Evolutionary conservation across 805 yeast genomes (phyloP).

Genomic region (Cyberlindnera euphorbiiphila): DNA sequence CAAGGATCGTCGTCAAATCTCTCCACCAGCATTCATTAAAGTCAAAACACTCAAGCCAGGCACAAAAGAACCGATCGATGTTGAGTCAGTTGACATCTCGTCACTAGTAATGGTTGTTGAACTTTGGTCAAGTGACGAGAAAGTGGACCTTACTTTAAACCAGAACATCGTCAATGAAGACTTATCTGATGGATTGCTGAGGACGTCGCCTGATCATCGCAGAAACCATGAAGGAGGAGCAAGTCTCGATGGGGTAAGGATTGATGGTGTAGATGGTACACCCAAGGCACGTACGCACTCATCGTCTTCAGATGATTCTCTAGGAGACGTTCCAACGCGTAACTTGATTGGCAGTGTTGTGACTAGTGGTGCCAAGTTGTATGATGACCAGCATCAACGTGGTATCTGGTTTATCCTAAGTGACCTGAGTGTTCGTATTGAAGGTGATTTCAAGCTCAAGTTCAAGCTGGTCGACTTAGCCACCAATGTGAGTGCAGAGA

Average conservation of each 20-base stretch:
- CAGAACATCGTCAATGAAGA: constrained; percentile 14
- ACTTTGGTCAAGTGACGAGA: constrained; percentile 36
- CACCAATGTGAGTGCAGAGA: constrained; percentile 12
- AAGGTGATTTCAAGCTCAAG: constrained; percentile 38
- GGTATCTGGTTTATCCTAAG: constrained; percentile 43
- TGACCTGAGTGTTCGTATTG: constrained; percentile 39
- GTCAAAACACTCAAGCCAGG: constrained; percentile 19
- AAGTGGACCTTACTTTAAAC: constrained; percentile 18
- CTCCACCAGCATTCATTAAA: constrained; percentile 32
- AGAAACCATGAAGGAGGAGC: background rate
- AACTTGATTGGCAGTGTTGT: constrained; percentile 39
- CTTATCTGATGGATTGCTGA: background rate
- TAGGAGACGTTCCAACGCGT: constrained; percentile 30
- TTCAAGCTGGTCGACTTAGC: constrained; percentile 34
- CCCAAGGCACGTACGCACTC: background rate
- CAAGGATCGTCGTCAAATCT: constrained; percentile 32
- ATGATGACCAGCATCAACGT: constrained; percentile 31
- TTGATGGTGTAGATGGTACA: constrained; percentile 1
- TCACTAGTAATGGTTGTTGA: constrained; percentile 37
- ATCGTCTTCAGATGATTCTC: constrained; percentile 13
- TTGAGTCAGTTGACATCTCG: constrained; percentile 31
- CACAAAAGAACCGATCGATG: constrained; percentile 27
- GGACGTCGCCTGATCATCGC: background rate
- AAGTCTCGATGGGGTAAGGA: background rate
- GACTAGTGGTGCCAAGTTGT: constrained; percentile 35